These are phyloP conservation scores for Brassica hybrid DNA, from an alignment of 441 rosid genomes.

Conservation along the genomic window DNA sequence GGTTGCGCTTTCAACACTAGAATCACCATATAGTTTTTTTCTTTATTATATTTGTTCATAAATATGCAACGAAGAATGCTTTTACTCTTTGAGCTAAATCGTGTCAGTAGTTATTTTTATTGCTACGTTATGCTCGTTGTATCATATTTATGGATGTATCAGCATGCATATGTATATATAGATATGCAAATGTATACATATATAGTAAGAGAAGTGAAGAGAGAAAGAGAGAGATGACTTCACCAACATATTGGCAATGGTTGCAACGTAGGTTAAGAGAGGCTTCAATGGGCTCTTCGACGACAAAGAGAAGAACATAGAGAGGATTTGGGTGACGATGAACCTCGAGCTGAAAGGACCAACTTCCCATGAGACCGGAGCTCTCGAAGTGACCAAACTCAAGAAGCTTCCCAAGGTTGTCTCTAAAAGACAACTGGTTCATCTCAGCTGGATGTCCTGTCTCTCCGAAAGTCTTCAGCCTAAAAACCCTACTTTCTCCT, in stretches of 20 bases:
- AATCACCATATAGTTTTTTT: no score
- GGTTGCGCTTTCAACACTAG: no score
- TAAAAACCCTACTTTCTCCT: conserved; percentile 68
- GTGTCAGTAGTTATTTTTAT: no score
- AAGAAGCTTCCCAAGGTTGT: conserved; percentile 65
- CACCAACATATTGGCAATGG: conserved; percentile 84
- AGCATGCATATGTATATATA: background rate
- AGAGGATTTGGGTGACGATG: conserved; percentile 70
- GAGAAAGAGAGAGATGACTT: conserved; percentile 48
- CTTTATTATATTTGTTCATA: no score
- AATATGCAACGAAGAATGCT: no score
- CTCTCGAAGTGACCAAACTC: conserved; percentile 70
- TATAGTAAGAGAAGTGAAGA: background rate
- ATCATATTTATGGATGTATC: no score
- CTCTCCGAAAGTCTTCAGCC: conserved; percentile 77
- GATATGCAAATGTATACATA: background rate
- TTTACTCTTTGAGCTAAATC: no score
- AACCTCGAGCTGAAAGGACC: conserved; percentile 93
- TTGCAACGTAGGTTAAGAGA: conserved; percentile 64
- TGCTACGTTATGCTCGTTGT: no score
- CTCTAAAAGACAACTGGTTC: conserved; percentile 60
- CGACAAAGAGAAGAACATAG: conserved; percentile 63
- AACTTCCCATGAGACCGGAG: conserved; percentile 53
- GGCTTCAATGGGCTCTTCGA: conserved; percentile 71
- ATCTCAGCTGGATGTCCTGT: conserved; percentile 73